These are phyloP conservation scores for Solanum virginianum DNA, from an alignment of 257 asterid species.

Conservation along the genomic window DNA sequence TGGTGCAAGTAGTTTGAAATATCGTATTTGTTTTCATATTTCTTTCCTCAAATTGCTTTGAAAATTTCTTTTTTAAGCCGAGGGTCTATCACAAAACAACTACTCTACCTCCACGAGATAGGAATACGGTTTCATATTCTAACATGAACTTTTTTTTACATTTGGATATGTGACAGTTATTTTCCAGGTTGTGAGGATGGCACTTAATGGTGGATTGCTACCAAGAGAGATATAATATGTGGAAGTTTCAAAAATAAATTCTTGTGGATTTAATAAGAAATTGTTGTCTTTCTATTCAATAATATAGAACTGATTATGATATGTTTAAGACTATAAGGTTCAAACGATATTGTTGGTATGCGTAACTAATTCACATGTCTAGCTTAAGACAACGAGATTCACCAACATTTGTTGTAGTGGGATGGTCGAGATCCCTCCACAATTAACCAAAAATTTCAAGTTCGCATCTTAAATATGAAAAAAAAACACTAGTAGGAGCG, in stretches of 20 bases:
- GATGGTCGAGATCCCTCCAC: too few species aligned
- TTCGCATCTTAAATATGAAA: too few species aligned
- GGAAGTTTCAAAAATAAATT: too few species aligned
- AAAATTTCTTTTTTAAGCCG: too few species aligned
- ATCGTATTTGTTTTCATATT: neutral
- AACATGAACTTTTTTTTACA: neutral
- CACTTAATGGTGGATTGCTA: constrained; percentile 28
- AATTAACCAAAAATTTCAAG: too few species aligned
- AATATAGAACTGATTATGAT: neutral
- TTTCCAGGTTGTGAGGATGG: constrained; percentile 60
- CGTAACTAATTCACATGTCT: neutral
- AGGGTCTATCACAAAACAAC: too few species aligned
- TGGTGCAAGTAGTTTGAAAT: neutral
- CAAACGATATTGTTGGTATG: neutral
- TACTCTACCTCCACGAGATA: too few species aligned
- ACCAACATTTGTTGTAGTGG: too few species aligned
- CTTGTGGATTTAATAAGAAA: neutral
- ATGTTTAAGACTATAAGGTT: neutral
- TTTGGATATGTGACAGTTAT: constrained; percentile 23
- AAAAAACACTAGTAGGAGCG: too few species aligned
- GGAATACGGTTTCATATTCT: too few species aligned
- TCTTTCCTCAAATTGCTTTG: neutral
- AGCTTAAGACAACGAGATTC: neutral
- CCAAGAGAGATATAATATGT: neutral
- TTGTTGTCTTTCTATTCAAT: neutral